Conservation (phyloP, 345 rosid species). For the Acer yangbiense region DNA sequence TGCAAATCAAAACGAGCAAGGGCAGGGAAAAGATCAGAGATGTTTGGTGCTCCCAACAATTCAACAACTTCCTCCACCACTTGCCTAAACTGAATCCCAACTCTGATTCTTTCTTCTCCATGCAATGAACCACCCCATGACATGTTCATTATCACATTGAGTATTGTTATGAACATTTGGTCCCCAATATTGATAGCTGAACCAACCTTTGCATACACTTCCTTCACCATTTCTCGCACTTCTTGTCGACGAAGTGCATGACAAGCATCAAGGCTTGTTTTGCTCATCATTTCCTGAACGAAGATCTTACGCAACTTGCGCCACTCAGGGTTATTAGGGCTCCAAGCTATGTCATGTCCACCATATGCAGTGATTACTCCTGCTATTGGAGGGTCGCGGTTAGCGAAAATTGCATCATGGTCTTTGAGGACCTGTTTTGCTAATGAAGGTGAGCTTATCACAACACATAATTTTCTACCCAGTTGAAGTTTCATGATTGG, state of each 20-base stretch:
- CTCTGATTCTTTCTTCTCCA: conserved; percentile 35
- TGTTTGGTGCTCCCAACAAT: conserved; percentile 45
- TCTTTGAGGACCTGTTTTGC: conserved; percentile 22
- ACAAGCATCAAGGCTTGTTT: conserved; percentile 32
- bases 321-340: conserved; percentile 23
- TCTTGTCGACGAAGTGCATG: conserved; percentile 31
- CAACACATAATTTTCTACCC: neutral
- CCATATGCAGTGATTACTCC: conserved; percentile 16
- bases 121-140: conserved; percentile 50
- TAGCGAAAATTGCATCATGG: conserved; percentile 26
- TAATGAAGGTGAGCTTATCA: neutral
- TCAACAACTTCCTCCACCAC: conserved; percentile 31
- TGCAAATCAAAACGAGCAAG: conserved; percentile 58
- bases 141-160: conserved; percentile 51
- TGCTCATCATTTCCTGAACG: conserved; percentile 33
- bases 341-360: conserved; percentile 21
- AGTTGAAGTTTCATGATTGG: conserved; percentile 36
- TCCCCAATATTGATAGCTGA: conserved; percentile 41
- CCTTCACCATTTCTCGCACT: conserved; percentile 26
- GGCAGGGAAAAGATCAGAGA: conserved; percentile 51
- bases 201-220: conserved; percentile 26
- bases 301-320: conserved; percentile 29
- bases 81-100: conserved; percentile 39
- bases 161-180: conserved; percentile 30
- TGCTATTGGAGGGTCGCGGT: conserved; percentile 24